Conservation (phyloP, 805 yeast species). For the Candida nemodendra region DNA sequence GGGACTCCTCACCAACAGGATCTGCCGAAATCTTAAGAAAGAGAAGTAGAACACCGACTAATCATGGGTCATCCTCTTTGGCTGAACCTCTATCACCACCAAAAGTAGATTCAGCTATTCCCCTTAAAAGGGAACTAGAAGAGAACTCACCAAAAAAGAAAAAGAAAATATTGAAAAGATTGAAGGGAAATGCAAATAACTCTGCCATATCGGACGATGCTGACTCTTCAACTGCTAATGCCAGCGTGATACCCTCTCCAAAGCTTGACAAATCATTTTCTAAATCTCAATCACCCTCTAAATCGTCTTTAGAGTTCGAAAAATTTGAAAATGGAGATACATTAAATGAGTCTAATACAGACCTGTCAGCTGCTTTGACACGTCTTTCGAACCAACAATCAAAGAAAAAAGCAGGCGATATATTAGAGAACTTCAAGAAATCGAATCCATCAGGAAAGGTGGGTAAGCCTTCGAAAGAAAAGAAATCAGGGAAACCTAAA, state of each 20-base stretch:
- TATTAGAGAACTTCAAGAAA: constrained; percentile 17
- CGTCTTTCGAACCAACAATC: constrained; percentile 9
- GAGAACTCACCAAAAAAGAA: constrained; percentile 14
- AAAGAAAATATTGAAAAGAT: constrained; percentile 17
- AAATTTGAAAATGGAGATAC: constrained; percentile 24
- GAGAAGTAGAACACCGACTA: constrained; percentile 1
- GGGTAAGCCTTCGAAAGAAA: constrained; percentile 6
- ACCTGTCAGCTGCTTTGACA: constrained; percentile 10
- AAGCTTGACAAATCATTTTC: too few species aligned
- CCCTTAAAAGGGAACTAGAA: constrained; percentile 19
- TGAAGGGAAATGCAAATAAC: constrained; percentile 7
- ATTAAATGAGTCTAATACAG: constrained; percentile 10
- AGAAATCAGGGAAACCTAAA: constrained; percentile 6
- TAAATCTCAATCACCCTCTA: constrained; percentile 7
- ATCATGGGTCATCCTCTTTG: constrained; percentile 1
- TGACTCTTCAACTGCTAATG: constrained; percentile 11
- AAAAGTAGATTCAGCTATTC: constrained; percentile 13
- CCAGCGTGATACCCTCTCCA: background rate
- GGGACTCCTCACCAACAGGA: background rate
- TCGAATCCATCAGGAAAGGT: constrained; percentile 21
- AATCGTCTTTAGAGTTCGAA: constrained; percentile 21
- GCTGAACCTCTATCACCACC: constrained; percentile 6
- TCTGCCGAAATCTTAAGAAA: background rate
- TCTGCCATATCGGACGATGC: constrained; percentile 15
- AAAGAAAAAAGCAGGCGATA: constrained; percentile 9